Conservation (phyloP, 2,329 filamentous ascomycete species). For the Calonectria ilicicola region DNA sequence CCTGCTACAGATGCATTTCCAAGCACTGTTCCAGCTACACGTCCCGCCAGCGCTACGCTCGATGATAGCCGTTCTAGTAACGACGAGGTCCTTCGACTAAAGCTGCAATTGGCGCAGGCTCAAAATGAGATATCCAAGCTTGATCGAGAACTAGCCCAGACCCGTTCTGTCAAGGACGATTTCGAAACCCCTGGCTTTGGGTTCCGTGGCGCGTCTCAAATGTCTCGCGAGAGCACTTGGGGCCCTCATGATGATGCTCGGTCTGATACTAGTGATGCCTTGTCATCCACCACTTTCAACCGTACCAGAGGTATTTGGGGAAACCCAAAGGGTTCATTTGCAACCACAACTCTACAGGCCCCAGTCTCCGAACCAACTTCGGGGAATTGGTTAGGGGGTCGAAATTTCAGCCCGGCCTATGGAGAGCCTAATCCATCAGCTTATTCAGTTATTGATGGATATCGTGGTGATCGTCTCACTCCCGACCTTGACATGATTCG, state of each 20-base stretch:
- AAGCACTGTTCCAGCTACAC: slow-evolving; percentile 61
- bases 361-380: slow-evolving; percentile 51
- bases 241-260: slow-evolving; percentile 64
- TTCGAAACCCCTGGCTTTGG: slow-evolving; percentile 38
- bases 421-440: slow-evolving; percentile 51
- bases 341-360: slow-evolving; percentile 48
- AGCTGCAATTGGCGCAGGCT: slow-evolving; percentile 77
- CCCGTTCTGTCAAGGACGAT: slow-evolving; percentile 70
- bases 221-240: slow-evolving; percentile 63
- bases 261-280: slow-evolving; percentile 68
- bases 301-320: slow-evolving; percentile 69
- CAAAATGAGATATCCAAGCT: slow-evolving; percentile 78
- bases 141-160: slow-evolving; percentile 77
- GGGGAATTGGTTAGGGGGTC: slow-evolving; percentile 59
- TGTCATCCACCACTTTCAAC: slow-evolving; percentile 64
- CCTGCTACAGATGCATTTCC: slow-evolving; percentile 68
- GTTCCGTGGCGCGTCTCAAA: slow-evolving; percentile 33
- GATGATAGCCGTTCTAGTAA: slow-evolving; percentile 55
- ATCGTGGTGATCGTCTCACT: slow-evolving; percentile 59
- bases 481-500: slow-evolving; percentile 63
- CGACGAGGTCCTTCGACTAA: slow-evolving; percentile 75
- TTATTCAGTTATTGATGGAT: slow-evolving; percentile 53
- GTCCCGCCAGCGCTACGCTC: slow-evolving; percentile 63
- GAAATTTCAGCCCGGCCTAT: slow-evolving; percentile 53
- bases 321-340: slow-evolving; percentile 57